phyloP scores from a whole-genome alignment of 345 rosid species.

The Clarkia xantiana region DNA sequence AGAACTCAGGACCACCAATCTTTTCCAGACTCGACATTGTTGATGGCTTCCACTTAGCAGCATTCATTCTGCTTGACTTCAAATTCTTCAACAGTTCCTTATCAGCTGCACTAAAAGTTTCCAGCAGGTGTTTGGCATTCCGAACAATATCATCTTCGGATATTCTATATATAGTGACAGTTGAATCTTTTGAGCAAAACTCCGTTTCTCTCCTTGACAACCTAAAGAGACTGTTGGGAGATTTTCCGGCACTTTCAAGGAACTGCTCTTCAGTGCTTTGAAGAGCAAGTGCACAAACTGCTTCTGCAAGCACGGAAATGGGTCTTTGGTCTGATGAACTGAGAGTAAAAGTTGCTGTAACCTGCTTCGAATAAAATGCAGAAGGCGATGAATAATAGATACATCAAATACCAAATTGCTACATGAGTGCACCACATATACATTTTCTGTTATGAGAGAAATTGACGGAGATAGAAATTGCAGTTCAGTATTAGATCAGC shows the following conservation, averaged over 20 bases:
- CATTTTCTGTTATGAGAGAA: too few species aligned
- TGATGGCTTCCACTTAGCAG: constrained; percentile 42
- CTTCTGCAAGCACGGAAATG: constrained; percentile 66
- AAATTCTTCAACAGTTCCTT: constrained; percentile 17
- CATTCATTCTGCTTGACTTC: constrained; percentile 18
- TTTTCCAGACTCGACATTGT: constrained; percentile 39
- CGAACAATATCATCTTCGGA: constrained; percentile 50
- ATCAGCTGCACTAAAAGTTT: constrained; percentile 24
- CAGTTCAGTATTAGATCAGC: too few species aligned
- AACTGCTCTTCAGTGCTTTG: constrained; percentile 45
- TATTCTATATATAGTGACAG: constrained; percentile 37
- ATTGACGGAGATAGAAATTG: too few species aligned
- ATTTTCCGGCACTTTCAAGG: constrained; percentile 25
- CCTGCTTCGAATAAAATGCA: constrained; percentile 60
- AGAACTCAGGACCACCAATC: constrained; percentile 59
- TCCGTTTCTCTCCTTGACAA: constrained; percentile 33
- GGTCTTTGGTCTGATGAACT: constrained; percentile 46
- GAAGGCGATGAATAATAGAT: constrained; percentile 31
- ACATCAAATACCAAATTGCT: constrained; percentile 2
- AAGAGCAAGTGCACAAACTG: constrained; percentile 46
- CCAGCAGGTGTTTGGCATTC: constrained; percentile 37
- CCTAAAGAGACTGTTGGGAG: constrained; percentile 16
- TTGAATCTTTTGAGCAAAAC: constrained; percentile 47
- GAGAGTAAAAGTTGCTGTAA: constrained; percentile 39
- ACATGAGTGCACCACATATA: background rate